Evolutionary conservation across 768 basidiomycete genomes (phyloP), one percentile per base, ranked within the genome.

Genomic region (Sistotremastrum niveocremeum): DNA sequence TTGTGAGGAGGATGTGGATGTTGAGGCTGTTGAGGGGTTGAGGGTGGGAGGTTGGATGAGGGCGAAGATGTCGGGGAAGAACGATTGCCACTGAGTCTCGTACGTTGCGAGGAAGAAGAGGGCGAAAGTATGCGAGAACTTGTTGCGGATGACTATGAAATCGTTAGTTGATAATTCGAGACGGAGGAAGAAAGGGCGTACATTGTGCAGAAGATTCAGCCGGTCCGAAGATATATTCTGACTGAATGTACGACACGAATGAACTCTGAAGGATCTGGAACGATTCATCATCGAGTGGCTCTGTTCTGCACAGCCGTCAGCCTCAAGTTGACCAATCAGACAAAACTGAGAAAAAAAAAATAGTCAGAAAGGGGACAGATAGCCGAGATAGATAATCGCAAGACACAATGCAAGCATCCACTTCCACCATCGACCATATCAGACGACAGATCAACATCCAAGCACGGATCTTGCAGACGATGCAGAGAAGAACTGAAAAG

Each of bases 51-150:
- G 45, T 29, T 73, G 80, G 51, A 88, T 78, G 55, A 89, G 76
- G 37, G 76, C 65, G 62, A 87, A 80, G 40, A 86, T 65, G 61
- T 85, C 77, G 54, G 72, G 62, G 69, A 95, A 83, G 72, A 97
- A 86, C 32, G 79, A 64, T 48, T 89, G 82, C 81, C 87, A 87
- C 64, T 84, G 84, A 46, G 81, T 74, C 52, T 79, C 74, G 62
- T 94, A 95, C 8, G 84, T 80, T 68, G 79, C 80, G 44, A 93
- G 73, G 66, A 93, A 93, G 65, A 93, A 79, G 42, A 88, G 74
- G 1, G 87, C 84, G 49, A 91, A 70, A 35, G 87, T 87, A 67
- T 90, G 87, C 30, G 86, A 85, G 66, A 90, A 88, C 62, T 95
- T 95, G 71, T 97, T 97, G 59, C 93, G 81, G 46, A 97, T 65